Base-by-base conservation (phyloP, 2,329 filamentous ascomycete genomes). In the Parastagonospora avenae region DNA sequence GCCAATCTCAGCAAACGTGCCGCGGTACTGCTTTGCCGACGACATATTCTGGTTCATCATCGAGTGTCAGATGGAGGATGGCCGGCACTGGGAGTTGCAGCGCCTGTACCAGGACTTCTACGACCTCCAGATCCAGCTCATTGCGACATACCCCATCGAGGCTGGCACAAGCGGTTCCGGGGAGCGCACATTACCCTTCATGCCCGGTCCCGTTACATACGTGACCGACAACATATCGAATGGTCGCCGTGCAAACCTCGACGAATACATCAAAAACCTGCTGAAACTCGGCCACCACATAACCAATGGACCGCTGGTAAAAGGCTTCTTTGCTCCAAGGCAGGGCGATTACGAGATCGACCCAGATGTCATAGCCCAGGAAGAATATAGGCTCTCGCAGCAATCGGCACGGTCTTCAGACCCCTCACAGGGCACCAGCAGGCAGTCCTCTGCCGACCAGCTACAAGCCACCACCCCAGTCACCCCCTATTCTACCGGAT, bases 1-100 rank as follows among this genome's bases (percentile, higher is more conserved):
- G 2, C 93, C 94, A 0, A 78, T 95, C 42, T 85, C 86, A 49
- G 94, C 93, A 10, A 88, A 86, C 45, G 96, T 97, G 63, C 92
- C 93, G 12, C 84, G 91, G 55, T 97, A 96, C 77, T 96, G 91
- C 73, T 97, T 95, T 68, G 91, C 92, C 52, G 93, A 97, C 70
- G 92, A 97, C 63, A 97, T 97, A 73, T 97, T 97, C 75, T 97
- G 94, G 91, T 99, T 97, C 68, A 90, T 97, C 47, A 93, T 99
- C 52, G 92, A 97, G 73, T 91, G 90, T 19, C 83, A 88, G 64
- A 85, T 97, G 74, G 91, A 96, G 68, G 92, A 97, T 70, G 92
- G 92, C 41, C 84, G 90, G 40, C 88, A 90, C 68, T 97, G 92
- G 92, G 92, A 97, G 71, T 79, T 99, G 42, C 93, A 91, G 33